Base-by-base conservation (phyloP, 2,329 filamentous ascomycete species). In the Sporothrix variecibatus region DNA sequence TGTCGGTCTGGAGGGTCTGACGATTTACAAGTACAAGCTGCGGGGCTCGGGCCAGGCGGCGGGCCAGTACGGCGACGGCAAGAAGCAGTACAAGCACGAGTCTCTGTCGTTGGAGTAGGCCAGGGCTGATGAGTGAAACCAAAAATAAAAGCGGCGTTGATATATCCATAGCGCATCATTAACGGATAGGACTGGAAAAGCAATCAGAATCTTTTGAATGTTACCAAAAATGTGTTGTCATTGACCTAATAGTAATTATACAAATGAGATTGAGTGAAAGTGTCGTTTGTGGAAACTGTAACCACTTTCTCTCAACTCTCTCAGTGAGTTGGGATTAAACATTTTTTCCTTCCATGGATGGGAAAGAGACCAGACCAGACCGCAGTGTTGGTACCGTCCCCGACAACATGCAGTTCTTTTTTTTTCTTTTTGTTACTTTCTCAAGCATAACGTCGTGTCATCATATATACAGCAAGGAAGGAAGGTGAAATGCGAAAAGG, bases 21-120 rank as follows among this genome's bases (percentile, higher is more conserved):
- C 94, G 81, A 98, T 98, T 76, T 98, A 99, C 85, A 98, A 98
- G 86, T 99, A 98, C 86, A 90, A 96, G 82, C 87, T 99, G 76
- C 87, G 93, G 51, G 96, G 95, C 0, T 86, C 89, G 75, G 96
- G 95, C 11, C 96, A 99, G 78, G 87, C 91, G n/a, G 94, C 93
- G 28, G 88, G 88, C 0, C 90, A 90, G 72, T 98, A 98, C 76
- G 90, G 90, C 12, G 88, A 89, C 73, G 89, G 88, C 1, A 85
- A 90, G 84, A 87, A 84, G 79, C 81, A 81, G 5, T 92, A 87
- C 81, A 86, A 89, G 82, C 90, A 92, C 79, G 86, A 91, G 81
- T 85, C 80, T 74, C 75, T 90, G 77, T 76, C 82, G n/a, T 70
- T 87, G 64, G 86, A 23, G 5, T 67, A 67, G 34, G 34, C 5